These are phyloP conservation scores for Fagopyrum tataricum DNA, from an alignment of 148 eudicot genomes.

Conservation along the genomic window DNA sequence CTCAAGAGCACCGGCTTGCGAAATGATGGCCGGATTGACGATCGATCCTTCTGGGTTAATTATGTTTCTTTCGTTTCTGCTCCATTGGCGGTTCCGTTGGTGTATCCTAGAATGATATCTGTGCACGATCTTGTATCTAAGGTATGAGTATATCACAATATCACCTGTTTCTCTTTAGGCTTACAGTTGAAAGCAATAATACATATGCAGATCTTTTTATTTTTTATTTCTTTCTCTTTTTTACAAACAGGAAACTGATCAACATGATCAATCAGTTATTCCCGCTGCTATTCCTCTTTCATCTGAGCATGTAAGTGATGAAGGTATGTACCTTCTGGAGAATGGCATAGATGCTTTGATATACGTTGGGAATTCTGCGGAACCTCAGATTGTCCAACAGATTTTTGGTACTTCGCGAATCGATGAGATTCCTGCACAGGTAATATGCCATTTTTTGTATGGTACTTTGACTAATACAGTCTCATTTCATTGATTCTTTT, in stretches of 20 bases:
- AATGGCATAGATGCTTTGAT: slow-evolving; percentile 87
- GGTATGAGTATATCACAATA: slow-evolving; percentile 28
- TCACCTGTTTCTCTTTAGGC: neutral
- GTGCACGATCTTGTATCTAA: slow-evolving; percentile 75
- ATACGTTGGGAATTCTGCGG: slow-evolving; percentile 56
- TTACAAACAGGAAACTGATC: slow-evolving; percentile 50
- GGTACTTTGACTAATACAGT: neutral
- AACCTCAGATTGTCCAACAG: slow-evolving; percentile 48
- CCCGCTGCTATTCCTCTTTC: slow-evolving; percentile 75
- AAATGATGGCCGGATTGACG: slow-evolving; percentile 78
- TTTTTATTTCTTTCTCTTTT: slow-evolving; percentile 15
- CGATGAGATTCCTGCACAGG: slow-evolving; percentile 81
- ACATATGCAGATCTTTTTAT: neutral
- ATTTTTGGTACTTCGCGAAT: slow-evolving; percentile 59
- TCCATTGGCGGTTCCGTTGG: slow-evolving; percentile 83
- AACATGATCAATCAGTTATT: slow-evolving; percentile 48
- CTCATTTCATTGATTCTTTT: neutral
- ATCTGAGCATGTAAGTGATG: slow-evolving; percentile 74
- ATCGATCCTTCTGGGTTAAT: slow-evolving; percentile 84
- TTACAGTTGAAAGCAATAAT: neutral
- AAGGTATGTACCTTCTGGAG: slow-evolving; percentile 90
- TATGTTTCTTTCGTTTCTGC: slow-evolving; percentile 74
- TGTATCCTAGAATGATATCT: slow-evolving; percentile 86
- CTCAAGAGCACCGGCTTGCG: slow-evolving; percentile 78
- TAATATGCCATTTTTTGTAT: slow-evolving; percentile 2